Percentiles rank a stretch among this genome's conserved stretches.
Evolutionary conservation across 2,329 filamentous ascomycete species (phyloP).

Genomic region (Venturia effusa): DNA sequence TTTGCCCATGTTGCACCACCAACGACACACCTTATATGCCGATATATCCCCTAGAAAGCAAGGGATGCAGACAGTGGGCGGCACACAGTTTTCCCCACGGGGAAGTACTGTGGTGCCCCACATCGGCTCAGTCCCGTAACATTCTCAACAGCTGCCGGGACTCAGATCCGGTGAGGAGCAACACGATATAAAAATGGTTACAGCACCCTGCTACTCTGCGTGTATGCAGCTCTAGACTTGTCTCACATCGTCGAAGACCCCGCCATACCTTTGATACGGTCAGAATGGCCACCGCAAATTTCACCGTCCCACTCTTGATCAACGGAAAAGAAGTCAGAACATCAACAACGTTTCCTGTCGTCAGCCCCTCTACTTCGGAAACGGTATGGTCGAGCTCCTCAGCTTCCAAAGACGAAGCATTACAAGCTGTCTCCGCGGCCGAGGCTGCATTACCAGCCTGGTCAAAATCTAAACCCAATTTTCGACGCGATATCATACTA

Average conservation of each 20-base stretch:
- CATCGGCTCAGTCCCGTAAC: no score
- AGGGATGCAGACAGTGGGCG: no score
- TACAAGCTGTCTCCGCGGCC: slow-evolving; percentile 48
- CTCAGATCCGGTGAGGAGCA: neutral
- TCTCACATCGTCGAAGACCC: neutral
- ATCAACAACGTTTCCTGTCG: slow-evolving; percentile 42
- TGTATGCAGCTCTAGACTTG: neutral
- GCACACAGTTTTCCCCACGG: no score
- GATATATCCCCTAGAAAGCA: no score
- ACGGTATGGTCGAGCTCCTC: slow-evolving; percentile 45
- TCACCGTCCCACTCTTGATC: slow-evolving; percentile 36
- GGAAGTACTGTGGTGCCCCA: no score
- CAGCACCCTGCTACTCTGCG: neutral
- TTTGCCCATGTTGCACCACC: no score
- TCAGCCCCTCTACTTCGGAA: slow-evolving; percentile 44
- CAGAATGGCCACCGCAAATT: neutral
- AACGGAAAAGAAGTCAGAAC: slow-evolving; percentile 38
- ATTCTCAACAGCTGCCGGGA: no score
- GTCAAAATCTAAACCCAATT: slow-evolving; percentile 48
- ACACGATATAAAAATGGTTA: neutral
- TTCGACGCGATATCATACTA: slow-evolving; percentile 59
- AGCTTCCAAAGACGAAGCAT: slow-evolving; percentile 44
- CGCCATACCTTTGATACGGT: neutral
- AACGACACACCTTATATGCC: no score
- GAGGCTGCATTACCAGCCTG: slow-evolving; percentile 59